Conservation (phyloP, 805 yeast species). For the Barnettozyma vustinii region DNA sequence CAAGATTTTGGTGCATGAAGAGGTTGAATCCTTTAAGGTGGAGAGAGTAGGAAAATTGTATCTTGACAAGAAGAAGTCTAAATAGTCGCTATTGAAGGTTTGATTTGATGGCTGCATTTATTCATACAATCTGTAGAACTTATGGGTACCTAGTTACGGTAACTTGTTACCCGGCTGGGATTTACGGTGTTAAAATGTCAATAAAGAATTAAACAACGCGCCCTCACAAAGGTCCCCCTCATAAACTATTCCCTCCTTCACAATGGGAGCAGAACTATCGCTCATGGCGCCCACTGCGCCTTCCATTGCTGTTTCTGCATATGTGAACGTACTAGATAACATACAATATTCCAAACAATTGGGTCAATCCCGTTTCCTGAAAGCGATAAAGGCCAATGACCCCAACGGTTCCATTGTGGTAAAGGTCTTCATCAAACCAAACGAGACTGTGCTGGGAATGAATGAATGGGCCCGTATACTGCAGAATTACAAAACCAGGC, state of each 20-base stretch:
- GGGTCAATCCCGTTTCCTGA: conserved; percentile 78
- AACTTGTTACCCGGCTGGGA: not conserved
- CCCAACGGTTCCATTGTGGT: conserved; percentile 67
- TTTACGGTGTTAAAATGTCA: not conserved
- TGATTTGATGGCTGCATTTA: not conserved
- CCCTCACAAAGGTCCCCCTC: not conserved
- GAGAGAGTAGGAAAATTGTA: conserved; percentile 21
- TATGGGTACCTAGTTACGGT: too few species aligned
- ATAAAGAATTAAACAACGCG: not conserved
- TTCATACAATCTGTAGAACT: not conserved
- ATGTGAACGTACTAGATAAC: conserved; percentile 71
- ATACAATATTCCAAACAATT: conserved; percentile 71
- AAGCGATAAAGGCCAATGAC: conserved; percentile 78
- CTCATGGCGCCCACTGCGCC: conserved; percentile 86
- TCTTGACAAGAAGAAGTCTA: not conserved
- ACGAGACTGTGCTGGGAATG: conserved; percentile 24
- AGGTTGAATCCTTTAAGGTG: conserved; percentile 45
- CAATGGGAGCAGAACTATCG: conserved; percentile 86
- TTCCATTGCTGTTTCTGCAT: conserved; percentile 86
- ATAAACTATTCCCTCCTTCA: not conserved
- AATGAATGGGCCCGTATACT: conserved; percentile 17
- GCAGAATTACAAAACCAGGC: conserved; percentile 31
- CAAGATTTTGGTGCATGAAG: conserved; percentile 44
- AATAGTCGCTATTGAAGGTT: not conserved
- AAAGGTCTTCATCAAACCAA: conserved; percentile 79